phyloP scores from a whole-genome alignment of 345 rosid genomes.

The Salix purpurea region DNA sequence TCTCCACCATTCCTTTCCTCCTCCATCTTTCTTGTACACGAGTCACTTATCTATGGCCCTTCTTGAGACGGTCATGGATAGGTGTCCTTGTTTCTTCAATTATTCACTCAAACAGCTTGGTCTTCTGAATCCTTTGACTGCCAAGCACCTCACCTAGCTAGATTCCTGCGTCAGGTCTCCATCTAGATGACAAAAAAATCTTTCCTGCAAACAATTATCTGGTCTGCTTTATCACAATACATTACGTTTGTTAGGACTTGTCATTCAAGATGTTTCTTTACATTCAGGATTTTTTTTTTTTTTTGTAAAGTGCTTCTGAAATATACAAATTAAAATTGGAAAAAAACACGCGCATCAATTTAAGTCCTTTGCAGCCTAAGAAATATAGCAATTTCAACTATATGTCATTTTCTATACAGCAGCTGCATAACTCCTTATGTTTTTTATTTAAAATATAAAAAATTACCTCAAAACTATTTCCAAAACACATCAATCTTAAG shows the following conservation, averaged over 20 bases:
- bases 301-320: background rate
- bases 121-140: background rate
- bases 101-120: background rate
- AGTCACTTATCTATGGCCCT: constrained; percentile 2
- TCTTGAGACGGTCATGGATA: constrained; percentile 16
- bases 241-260: background rate
- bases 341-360: background rate
- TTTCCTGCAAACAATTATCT: background rate
- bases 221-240: background rate
- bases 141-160: background rate
- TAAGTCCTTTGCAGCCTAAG: background rate
- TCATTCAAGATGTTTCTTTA: background rate
- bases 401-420: background rate
- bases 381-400: background rate
- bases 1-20: constrained; percentile 17
- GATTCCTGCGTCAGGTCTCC: background rate
- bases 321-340: too few relatives aligned
- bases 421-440: too few relatives aligned
- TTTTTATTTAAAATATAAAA: too few relatives aligned
- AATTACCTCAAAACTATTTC: too few relatives aligned
- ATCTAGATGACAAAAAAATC: background rate
- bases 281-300: too few relatives aligned
- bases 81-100: constrained; percentile 9
- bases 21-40: background rate
- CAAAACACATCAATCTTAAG: too few relatives aligned